Percentiles rank a stretch among this genome's conserved stretches.
Evolutionary conservation across 1,284 basidiomycete species (phyloP).

Genomic region (Ceratobasidium sp.): DNA sequence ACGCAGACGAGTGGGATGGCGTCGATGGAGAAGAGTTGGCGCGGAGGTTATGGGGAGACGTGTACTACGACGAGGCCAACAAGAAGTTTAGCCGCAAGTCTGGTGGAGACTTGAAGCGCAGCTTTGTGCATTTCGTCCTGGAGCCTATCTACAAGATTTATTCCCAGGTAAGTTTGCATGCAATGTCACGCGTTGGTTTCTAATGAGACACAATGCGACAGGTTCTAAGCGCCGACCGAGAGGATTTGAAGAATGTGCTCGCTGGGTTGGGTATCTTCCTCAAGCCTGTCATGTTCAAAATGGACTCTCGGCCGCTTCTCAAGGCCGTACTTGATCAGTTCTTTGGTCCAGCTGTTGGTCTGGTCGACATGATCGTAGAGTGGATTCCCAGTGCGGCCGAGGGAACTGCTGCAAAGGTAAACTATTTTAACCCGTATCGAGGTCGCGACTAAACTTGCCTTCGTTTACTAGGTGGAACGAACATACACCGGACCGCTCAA

Average conservation of each 20-base stretch:
- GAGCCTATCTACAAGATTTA: conserved; percentile 98
- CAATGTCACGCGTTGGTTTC: conserved; percentile 17
- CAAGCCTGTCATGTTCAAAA: conserved; percentile 95
- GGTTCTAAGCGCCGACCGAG: conserved; percentile 91
- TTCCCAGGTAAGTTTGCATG: conserved; percentile 58
- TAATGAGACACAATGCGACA: conserved; percentile 48
- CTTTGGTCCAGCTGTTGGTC: conserved; percentile 87
- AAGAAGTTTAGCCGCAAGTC: conserved; percentile 90
- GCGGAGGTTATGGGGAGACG: conserved; percentile 95
- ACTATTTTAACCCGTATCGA: too few species aligned
- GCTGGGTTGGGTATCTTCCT: conserved; percentile 80
- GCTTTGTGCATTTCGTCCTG: conserved; percentile 96
- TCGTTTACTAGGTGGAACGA: conserved; percentile 70
- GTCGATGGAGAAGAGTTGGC: conserved; percentile 70
- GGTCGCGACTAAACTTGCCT: too few species aligned
- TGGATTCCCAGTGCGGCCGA: conserved; percentile 86
- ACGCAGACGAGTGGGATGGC: conserved; percentile 83
- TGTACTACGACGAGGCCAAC: conserved; percentile 85
- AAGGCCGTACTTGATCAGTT: conserved; percentile 95
- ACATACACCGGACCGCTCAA: conserved; percentile 88
- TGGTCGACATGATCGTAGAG: conserved; percentile 91
- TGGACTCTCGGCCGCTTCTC: conserved; percentile 94
- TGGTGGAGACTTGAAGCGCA: conserved; percentile 82
- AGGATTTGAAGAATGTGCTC: conserved; percentile 82
- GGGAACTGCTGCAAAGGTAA: conserved; percentile 75